Percentiles rank a stretch among this genome's conserved stretches.
Conservation (phyloP, 768 basidiomycete species). For the Zangia roseola region DNA sequence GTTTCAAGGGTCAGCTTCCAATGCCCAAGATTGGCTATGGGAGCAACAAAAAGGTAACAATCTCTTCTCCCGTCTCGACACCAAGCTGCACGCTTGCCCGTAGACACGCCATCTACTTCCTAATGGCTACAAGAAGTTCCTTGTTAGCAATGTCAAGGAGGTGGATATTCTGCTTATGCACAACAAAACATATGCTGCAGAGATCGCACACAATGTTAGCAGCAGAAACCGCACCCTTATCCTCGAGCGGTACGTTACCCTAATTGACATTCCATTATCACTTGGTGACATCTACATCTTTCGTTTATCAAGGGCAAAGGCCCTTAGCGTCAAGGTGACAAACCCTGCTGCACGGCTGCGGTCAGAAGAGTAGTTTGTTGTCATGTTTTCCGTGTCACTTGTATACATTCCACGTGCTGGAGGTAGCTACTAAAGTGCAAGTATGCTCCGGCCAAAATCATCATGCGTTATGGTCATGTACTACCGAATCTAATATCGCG, state of each 20-base stretch:
- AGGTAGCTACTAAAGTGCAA: conserved; percentile 39
- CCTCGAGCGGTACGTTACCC: conserved; percentile 68
- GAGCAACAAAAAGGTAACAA: conserved; percentile 75
- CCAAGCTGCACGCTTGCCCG: conserved; percentile 3
- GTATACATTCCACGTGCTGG: conserved; percentile 52
- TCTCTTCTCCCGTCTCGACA: background rate
- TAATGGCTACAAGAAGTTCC: conserved; percentile 92
- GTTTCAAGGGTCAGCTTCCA: conserved; percentile 92
- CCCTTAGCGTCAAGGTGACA: conserved; percentile 87
- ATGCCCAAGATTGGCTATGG: conserved; percentile 94
- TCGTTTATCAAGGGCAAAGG: conserved; percentile 62
- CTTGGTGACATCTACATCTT: conserved; percentile 12
- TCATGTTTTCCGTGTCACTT: conserved; percentile 35
- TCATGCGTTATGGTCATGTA: conserved; percentile 12
- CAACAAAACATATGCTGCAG: conserved; percentile 93
- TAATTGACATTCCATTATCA: background rate
- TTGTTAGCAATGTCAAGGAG: conserved; percentile 92
- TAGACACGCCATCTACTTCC: conserved; percentile 95
- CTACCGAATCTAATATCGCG: no score
- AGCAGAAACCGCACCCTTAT: conserved; percentile 92
- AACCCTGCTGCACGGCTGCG: conserved; percentile 91
- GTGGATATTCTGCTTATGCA: conserved; percentile 96
- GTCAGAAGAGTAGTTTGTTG: conserved; percentile 79
- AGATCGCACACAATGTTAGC: conserved; percentile 95
- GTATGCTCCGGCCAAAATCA: conserved; percentile 40